phyloP scores from a whole-genome alignment of 1,284 basidiomycete species.

The Phlebopus sp. region DNA sequence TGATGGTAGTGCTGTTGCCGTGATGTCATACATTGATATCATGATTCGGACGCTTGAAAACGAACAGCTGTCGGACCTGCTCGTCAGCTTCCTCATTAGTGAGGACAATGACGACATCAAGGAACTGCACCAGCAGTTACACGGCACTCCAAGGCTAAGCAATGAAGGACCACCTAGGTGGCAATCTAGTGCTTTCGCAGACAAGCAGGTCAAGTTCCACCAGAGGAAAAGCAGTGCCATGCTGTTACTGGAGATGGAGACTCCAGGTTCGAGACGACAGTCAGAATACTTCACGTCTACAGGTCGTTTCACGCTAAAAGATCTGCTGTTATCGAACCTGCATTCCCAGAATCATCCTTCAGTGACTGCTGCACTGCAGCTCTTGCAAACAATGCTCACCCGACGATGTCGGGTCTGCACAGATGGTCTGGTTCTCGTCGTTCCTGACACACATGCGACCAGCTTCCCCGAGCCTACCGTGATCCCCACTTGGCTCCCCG shows the following conservation, averaged over 20 bases:
- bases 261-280: conserved; percentile 60
- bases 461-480: conserved; percentile 64
- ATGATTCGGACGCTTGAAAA: conserved; percentile 77
- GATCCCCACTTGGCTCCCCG: conserved; percentile 17
- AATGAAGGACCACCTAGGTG: conserved; percentile 35
- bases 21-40: conserved; percentile 94
- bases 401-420: conserved; percentile 68
- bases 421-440: conserved; percentile 65
- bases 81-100: conserved; percentile 77
- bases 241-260: conserved; percentile 80
- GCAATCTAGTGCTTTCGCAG: conserved; percentile 28
- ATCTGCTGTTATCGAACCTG: conserved; percentile 79
- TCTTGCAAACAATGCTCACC: conserved; percentile 73
- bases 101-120: conserved; percentile 74
- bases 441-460: conserved; percentile 69
- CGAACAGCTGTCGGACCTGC: conserved; percentile 65
- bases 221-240: conserved; percentile 82
- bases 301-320: conserved; percentile 87
- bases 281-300: conserved; percentile 83
- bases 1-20: conserved; percentile 93
- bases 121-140: conserved; percentile 39
- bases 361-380: conserved; percentile 72
- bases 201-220: conserved; percentile 46
- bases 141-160: conserved; percentile 48
- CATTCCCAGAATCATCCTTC: conserved; percentile 64